Evolutionary conservation across 2,329 filamentous ascomycete genomes (phyloP).

Genomic region (Fusarium dimerum): DNA sequence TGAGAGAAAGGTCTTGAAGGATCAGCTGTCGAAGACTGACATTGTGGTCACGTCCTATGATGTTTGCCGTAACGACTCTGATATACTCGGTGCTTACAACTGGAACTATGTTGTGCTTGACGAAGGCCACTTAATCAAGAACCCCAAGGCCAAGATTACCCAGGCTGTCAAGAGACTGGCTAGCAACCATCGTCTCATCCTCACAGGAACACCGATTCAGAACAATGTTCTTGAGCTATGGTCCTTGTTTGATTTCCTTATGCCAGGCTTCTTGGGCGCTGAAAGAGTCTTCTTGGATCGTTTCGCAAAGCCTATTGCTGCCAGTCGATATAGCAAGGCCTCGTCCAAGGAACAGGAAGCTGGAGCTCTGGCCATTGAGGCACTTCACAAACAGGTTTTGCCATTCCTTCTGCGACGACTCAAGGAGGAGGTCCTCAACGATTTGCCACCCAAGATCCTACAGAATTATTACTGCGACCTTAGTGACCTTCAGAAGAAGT

Average conservation of each 20-base stretch:
- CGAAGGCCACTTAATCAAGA: constrained; percentile 98
- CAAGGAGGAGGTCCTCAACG: constrained; percentile 96
- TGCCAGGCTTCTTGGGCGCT: constrained; percentile 95
- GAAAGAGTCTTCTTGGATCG: constrained; percentile 95
- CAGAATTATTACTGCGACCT: constrained; percentile 99
- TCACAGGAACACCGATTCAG: constrained; percentile 96
- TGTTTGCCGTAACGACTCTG: constrained; percentile 94
- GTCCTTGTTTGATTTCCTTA: constrained; percentile 98
- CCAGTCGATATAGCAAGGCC: constrained; percentile 92
- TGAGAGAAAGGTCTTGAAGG: constrained; percentile 73
- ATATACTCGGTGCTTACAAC: constrained; percentile 76
- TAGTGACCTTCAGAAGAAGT: constrained; percentile 88
- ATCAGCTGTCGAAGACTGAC: constrained; percentile 74
- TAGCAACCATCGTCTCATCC: constrained; percentile 92
- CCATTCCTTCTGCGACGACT: constrained; percentile 94
- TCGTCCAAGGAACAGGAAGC: constrained; percentile 98
- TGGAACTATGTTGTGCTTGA: constrained; percentile 99
- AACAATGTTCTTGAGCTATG: constrained; percentile 97
- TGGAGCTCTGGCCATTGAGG: constrained; percentile 92
- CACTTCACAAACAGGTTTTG: constrained; percentile 96
- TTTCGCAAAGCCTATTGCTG: constrained; percentile 92
- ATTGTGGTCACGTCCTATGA: constrained; percentile 98
- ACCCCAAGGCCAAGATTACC: constrained; percentile 94
- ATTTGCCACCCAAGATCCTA: constrained; percentile 94
- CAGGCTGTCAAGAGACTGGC: constrained; percentile 85